Evolutionary conservation across 345 rosid species (phyloP).

Genomic region (Schrenkiella parvula): DNA sequence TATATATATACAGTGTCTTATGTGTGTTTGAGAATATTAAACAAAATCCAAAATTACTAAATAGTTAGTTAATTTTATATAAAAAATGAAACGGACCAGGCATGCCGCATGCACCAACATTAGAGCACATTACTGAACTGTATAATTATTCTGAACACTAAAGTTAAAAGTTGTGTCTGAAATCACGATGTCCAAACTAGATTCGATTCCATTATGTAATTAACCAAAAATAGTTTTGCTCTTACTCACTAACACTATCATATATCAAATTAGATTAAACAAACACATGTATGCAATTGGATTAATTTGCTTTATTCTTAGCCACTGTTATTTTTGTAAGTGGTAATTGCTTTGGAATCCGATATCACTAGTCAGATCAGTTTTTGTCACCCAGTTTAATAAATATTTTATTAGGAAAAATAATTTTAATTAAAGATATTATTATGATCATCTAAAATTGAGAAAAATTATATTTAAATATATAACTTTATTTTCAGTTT

Average conservation of each 20-base stretch:
- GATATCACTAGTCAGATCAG: not conserved
- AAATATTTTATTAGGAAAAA: too few species aligned
- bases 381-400: not conserved
- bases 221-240: not conserved
- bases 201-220: slow-evolving; percentile 27
- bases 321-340: not conserved
- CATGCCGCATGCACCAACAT: slow-evolving; percentile 22
- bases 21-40: slow-evolving; percentile 8
- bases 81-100: not conserved
- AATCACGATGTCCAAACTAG: slow-evolving; percentile 16
- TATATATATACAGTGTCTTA: slow-evolving; percentile 7
- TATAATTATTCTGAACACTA: slow-evolving; percentile 23
- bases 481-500: not conserved
- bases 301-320: not conserved
- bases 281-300: not conserved
- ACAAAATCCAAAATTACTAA: not conserved
- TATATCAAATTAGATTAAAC: not conserved
- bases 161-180: slow-evolving; percentile 33
- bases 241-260: not conserved
- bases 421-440: too few species aligned
- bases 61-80: slow-evolving; percentile 19
- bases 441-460: not conserved
- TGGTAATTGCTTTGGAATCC: not conserved
- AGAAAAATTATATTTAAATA: not conserved
- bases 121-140: slow-evolving; percentile 2